Evolutionary conservation across 2,329 filamentous ascomycete genomes (phyloP).

Genomic region (Xylariomycetidae sp.): DNA sequence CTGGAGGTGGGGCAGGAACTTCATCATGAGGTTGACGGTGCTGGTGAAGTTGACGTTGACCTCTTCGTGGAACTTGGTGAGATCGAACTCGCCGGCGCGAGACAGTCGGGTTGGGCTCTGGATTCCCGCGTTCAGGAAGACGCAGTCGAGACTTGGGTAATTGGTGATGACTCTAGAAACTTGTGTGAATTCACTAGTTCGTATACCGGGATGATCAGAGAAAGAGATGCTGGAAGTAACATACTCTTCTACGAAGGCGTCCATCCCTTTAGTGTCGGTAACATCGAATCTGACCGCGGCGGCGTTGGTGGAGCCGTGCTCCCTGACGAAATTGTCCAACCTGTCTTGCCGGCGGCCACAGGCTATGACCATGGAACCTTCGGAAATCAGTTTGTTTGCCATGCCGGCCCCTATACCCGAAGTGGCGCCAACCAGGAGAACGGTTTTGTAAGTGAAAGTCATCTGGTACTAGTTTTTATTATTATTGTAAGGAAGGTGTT

Average conservation of each 20-base stretch:
- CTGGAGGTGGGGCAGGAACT: constrained; percentile 35
- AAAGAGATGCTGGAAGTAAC: too few relatives aligned
- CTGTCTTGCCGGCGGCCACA: neutral
- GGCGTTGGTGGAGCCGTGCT: neutral
- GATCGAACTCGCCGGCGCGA: constrained; percentile 32
- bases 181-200: neutral
- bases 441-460: neutral
- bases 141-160: constrained; percentile 39
- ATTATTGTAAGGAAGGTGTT: too few relatives aligned
- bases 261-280: neutral
- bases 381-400: neutral
- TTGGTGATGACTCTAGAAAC: constrained; percentile 3
- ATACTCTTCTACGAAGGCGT: neutral
- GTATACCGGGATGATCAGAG: neutral
- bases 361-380: neutral
- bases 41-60: constrained; percentile 37
- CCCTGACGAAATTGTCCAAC: neutral
- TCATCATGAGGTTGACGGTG: constrained; percentile 34
- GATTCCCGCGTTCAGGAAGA: constrained; percentile 43
- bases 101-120: constrained; percentile 21
- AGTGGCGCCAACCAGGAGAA: neutral
- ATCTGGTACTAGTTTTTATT: neutral
- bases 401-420: neutral
- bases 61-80: constrained; percentile 31
- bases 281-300: neutral